Base-by-base conservation (phyloP, 83 land plant genomes). In the Picea mariana region DNA sequence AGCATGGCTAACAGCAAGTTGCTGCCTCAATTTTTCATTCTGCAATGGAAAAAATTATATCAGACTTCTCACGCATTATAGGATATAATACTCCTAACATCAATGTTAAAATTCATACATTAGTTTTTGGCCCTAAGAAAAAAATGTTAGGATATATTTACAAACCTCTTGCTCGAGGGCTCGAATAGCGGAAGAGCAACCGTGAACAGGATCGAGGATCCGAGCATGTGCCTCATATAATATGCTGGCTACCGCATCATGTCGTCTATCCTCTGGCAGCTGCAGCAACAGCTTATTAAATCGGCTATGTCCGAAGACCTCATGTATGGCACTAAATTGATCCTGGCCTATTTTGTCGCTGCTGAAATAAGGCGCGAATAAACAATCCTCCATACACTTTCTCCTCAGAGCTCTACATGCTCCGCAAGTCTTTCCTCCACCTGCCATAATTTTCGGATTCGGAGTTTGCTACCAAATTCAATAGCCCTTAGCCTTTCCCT, bases 201-300 rank as follows among this genome's bases (percentile, higher is more conserved):
- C 94, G 76, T 92, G 90, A 64, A 92, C 86, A 18, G 91, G 95
- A 78, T 92, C 93, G 42, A 83, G 90, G 61, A 92, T 84, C 67
- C 89, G 81, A 16, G 91, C 89, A 71, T 89, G 89, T 18, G 91
- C 91, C 55, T 89, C 91, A 80, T 89, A 89, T n/a, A 82, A 58
- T n/a, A 89, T 84, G 69, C 89, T 89, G 17, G 87, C 80, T 38
- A 84, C 89, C 13, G 91, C 89, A 24, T 87, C 87, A 61, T 84
- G 78, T 13, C 91, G 86, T 9, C 77, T 67, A 6, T 59, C 76
- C 42, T 78, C 62, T 7, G 89, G 91, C 20, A 89, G 77, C n/a
- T 67, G 81, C 7, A 13, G 67, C 77, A 87, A 72, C 67, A 87
- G 69, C 81, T 89, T 89, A 60, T 81, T 71, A 13, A 80, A 86